A percentile compares a stretch with the other conserved stretches of the same genome.
phyloP scores from a whole-genome alignment of 257 asterid species.

The Solanum piurae region DNA sequence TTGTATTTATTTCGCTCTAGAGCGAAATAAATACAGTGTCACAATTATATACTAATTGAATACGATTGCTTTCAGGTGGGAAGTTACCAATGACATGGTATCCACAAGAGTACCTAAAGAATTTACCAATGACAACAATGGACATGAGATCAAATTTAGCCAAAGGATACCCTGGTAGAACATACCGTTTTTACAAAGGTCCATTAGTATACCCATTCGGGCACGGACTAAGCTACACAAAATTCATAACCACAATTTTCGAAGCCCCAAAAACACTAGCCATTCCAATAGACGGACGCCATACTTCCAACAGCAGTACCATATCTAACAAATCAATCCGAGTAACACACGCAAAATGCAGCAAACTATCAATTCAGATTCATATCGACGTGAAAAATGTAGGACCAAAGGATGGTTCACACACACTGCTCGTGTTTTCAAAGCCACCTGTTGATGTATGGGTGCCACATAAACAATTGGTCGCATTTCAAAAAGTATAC shows the following conservation, averaged over 20 bases:
- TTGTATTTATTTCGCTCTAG: background rate
- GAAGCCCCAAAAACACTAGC: conserved; percentile 43
- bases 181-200: conserved; percentile 69
- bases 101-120: conserved; percentile 57
- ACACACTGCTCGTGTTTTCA: conserved; percentile 56
- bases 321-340: conserved; percentile 29
- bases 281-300: conserved; percentile 50
- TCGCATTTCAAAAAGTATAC: conserved; percentile 48
- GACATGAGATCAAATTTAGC: conserved; percentile 54
- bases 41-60: background rate
- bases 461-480: conserved; percentile 57
- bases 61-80: conserved; percentile 32
- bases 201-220: conserved; percentile 67
- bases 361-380: conserved; percentile 24
- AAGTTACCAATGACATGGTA: conserved; percentile 94
- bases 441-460: conserved; percentile 41
- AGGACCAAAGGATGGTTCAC: conserved; percentile 51
- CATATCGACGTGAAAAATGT: conserved; percentile 43
- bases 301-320: conserved; percentile 22
- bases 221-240: conserved; percentile 76
- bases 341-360: conserved; percentile 56
- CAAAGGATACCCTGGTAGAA: conserved; percentile 60
- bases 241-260: conserved; percentile 33
- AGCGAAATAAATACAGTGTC: background rate
- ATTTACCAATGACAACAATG: conserved; percentile 69